Conservation (phyloP, 1,284 basidiomycete genomes). For the Fomitopsis palustris region DNA sequence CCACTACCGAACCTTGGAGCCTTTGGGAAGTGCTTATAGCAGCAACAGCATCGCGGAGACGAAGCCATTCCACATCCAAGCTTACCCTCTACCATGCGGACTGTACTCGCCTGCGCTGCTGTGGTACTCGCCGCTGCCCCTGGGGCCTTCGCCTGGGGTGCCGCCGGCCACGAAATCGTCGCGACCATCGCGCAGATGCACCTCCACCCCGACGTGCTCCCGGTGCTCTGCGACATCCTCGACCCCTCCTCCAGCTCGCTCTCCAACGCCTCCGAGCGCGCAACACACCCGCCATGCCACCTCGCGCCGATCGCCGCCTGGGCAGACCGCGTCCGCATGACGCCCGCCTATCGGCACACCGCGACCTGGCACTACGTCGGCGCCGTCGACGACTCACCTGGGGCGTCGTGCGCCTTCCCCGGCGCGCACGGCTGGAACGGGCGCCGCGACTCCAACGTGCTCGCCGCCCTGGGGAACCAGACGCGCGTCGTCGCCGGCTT, state of each 20-base stretch:
- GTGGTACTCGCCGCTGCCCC: constrained; percentile 16
- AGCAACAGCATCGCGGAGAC: neutral
- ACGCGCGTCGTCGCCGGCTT: constrained; percentile 57
- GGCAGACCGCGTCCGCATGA: constrained; percentile 69
- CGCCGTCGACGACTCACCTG: constrained; percentile 73
- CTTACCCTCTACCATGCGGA: neutral
- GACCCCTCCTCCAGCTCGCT: constrained; percentile 41
- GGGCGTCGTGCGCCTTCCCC: constrained; percentile 71
- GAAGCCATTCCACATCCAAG: neutral
- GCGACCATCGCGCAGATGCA: constrained; percentile 93
- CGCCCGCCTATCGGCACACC: constrained; percentile 53
- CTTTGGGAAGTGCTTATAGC: neutral
- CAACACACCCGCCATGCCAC: constrained; percentile 55
- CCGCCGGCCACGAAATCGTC: constrained; percentile 82
- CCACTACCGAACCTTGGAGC: too few species aligned
- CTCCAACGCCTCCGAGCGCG: constrained; percentile 15
- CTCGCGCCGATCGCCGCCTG: constrained; percentile 82
- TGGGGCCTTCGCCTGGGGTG: constrained; percentile 23
- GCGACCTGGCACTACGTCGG: constrained; percentile 74
- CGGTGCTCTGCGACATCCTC: constrained; percentile 69
- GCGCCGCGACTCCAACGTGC: constrained; percentile 62
- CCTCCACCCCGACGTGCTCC: constrained; percentile 71
- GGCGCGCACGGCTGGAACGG: constrained; percentile 79
- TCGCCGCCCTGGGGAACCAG: constrained; percentile 73
- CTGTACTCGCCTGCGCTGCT: neutral